A percentile compares a stretch with the other conserved stretches of the same genome.
Evolutionary conservation across 352 stramenopile species (phyloP).

Genomic region (Phytopythium montanum): DNA sequence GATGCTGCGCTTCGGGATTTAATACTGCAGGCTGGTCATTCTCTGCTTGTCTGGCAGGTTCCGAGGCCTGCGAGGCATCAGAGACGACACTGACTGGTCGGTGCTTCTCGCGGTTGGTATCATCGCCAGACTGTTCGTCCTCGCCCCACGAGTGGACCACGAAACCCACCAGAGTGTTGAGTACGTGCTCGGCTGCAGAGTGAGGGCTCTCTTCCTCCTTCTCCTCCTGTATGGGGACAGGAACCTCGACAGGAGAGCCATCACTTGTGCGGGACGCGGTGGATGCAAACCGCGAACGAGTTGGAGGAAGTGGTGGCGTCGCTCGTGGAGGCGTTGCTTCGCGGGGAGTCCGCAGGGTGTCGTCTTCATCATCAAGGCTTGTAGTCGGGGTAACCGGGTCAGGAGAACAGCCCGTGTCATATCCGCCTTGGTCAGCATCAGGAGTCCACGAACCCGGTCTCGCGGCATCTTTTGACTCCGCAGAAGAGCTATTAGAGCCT

Average conservation of each 20-base stretch:
- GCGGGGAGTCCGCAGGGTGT: not conserved
- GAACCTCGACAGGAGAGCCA: not conserved
- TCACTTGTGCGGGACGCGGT: not conserved
- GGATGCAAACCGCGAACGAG: not conserved
- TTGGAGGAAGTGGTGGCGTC: constrained; percentile 4
- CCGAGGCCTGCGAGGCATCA: not conserved
- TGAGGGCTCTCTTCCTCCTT: not conserved
- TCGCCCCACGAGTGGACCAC: constrained; percentile 50
- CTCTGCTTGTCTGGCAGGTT: not conserved
- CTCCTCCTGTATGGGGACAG: too few species aligned
- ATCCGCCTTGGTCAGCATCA: not conserved
- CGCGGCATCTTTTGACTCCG: not conserved
- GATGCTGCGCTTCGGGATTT: not conserved
- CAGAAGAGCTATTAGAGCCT: not conserved
- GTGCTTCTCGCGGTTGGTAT: not conserved
- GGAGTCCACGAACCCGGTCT: not conserved
- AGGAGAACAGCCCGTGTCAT: not conserved
- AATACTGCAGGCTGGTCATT: not conserved
- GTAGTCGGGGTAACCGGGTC: not conserved
- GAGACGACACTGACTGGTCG: too few species aligned
- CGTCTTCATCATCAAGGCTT: not conserved
- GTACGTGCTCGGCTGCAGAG: constrained; percentile 3
- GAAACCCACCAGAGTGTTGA: constrained; percentile 42
- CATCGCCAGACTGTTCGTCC: not conserved
- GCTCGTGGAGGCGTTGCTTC: constrained; percentile 1